Conservation (phyloP, 176 grass and related monocot genomes). For the Musa itinerans region DNA sequence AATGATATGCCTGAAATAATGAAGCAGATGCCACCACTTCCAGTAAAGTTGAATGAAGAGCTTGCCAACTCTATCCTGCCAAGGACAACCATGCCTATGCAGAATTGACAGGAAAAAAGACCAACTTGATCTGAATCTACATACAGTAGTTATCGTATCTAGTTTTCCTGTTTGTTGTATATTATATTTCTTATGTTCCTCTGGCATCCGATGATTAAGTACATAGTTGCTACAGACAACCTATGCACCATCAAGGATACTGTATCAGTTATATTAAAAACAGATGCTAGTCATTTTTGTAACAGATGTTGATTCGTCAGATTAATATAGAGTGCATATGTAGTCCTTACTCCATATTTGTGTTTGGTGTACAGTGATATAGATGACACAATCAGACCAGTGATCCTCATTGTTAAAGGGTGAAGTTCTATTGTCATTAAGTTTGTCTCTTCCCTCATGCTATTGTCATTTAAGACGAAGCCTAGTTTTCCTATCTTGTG, state of each 20-base stretch:
- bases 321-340: neutral
- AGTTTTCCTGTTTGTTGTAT: neutral
- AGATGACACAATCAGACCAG: too few relatives aligned
- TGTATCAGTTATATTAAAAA: slow-evolving; percentile 3
- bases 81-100: slow-evolving; percentile 59
- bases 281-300: neutral
- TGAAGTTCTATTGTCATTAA: neutral
- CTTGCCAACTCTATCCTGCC: slow-evolving; percentile 83
- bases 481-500: too few relatives aligned
- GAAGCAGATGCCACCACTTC: slow-evolving; percentile 98
- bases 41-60: slow-evolving; percentile 89
- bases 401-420: too few relatives aligned
- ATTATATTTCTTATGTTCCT: neutral
- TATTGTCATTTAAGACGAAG: too few relatives aligned
- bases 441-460: too few relatives aligned
- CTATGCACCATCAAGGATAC: neutral
- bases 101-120: slow-evolving; percentile 26
- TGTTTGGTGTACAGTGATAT: too few relatives aligned
- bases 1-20: slow-evolving; percentile 90
- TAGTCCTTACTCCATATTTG: neutral
- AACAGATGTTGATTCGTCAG: neutral
- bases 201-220: neutral
- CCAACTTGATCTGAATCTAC: neutral
- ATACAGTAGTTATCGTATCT: neutral
- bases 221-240: neutral